phyloP scores from a whole-genome alignment of 1,139 yeast species.

The Candida pseudoviswanathii region DNA sequence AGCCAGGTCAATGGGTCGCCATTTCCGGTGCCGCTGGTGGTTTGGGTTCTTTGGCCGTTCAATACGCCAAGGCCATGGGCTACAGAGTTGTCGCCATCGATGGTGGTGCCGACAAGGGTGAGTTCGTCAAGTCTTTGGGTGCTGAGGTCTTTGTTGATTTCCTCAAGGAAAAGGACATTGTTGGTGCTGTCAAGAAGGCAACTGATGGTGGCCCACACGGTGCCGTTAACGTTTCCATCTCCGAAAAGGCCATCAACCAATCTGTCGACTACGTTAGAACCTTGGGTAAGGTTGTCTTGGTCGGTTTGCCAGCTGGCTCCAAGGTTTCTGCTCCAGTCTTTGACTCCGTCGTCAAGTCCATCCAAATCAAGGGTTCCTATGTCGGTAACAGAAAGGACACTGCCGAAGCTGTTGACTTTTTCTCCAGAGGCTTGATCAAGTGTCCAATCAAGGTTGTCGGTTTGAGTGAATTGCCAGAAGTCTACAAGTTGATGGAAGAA shows the following conservation, averaged over 20 bases:
- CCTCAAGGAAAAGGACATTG: slow-evolving; percentile 39
- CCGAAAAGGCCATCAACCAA: slow-evolving; percentile 69
- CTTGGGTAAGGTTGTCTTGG: slow-evolving; percentile 76
- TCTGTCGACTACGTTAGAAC: slow-evolving; percentile 72
- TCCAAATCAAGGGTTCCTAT: slow-evolving; percentile 70
- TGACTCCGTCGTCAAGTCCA: slow-evolving; percentile 63
- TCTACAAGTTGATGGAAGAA: slow-evolving; percentile 67
- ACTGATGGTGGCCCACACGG: slow-evolving; percentile 64
- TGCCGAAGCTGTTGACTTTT: slow-evolving; percentile 76
- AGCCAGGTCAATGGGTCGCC: slow-evolving; percentile 79
- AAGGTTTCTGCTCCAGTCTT: slow-evolving; percentile 63
- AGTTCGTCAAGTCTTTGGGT: slow-evolving; percentile 57
- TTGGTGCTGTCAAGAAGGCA: slow-evolving; percentile 26
- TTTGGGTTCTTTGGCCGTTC: slow-evolving; percentile 77
- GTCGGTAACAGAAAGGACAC: slow-evolving; percentile 84
- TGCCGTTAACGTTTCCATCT: slow-evolving; percentile 77
- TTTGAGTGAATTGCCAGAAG: slow-evolving; percentile 57
- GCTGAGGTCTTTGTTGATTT: slow-evolving; percentile 75
- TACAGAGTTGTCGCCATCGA: slow-evolving; percentile 75
- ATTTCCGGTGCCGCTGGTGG: slow-evolving; percentile 88
- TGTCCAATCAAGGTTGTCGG: slow-evolving; percentile 71
- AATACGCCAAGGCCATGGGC: slow-evolving; percentile 84
- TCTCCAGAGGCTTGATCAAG: slow-evolving; percentile 64
- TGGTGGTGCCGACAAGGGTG: slow-evolving; percentile 68
- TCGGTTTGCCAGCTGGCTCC: slow-evolving; percentile 79